These are phyloP conservation scores for Rosa rugosa DNA, from an alignment of 306 rosid species.

Conservation along the genomic window DNA sequence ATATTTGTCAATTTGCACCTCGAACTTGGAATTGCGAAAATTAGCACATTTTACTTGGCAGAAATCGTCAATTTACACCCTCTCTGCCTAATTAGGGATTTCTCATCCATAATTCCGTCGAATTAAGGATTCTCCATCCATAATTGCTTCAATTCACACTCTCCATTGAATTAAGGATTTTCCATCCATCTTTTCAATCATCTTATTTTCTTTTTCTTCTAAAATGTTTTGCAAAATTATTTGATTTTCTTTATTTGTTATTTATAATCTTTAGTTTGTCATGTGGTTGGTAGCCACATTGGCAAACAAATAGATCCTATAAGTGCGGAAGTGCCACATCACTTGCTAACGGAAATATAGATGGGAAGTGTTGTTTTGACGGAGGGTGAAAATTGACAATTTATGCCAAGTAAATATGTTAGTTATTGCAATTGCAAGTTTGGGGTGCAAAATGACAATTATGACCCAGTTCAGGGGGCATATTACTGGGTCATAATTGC, in stretches of 20 bases:
- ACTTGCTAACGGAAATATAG: neutral
- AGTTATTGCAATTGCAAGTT: neutral
- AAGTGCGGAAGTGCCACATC: neutral
- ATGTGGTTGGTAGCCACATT: neutral
- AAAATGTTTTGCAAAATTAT: neutral
- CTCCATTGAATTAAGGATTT: neutral
- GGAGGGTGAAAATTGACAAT: neutral
- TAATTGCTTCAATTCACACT: neutral
- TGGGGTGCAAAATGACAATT: neutral
- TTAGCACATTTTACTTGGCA: neutral
- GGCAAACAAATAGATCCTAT: neutral
- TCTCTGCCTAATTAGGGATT: neutral
- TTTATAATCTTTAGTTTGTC: neutral
- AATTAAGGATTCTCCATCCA: neutral
- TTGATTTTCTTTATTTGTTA: neutral
- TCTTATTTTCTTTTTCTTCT: neutral
- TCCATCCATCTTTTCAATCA: neutral
- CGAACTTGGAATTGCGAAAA: neutral
- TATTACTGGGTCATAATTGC: too few relatives aligned
- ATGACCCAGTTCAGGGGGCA: neutral
- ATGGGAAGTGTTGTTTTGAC: neutral
- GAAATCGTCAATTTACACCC: neutral
- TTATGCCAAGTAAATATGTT: neutral
- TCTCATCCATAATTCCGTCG: neutral
- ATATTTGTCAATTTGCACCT: neutral